Percentiles rank a stretch among this genome's conserved stretches.
These are phyloP conservation scores for Akanthomyces dipterigenus DNA, from an alignment of 2,329 filamentous ascomycete genomes.

Conservation along the genomic window DNA sequence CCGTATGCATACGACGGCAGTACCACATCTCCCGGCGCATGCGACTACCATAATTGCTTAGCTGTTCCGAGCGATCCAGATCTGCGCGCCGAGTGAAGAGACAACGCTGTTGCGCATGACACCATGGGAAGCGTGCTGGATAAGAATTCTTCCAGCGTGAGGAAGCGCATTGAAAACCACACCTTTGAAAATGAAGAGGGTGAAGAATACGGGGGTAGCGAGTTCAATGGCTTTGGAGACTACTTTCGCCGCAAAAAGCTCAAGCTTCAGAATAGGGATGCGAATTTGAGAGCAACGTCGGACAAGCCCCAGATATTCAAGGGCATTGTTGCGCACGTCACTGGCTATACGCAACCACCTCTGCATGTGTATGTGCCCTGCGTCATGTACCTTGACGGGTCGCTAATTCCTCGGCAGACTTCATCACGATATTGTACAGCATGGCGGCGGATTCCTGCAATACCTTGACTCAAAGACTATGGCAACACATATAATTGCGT, in stretches of 20 bases:
- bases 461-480: constrained; percentile 92
- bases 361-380: constrained; percentile 57
- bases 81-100: background rate
- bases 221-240: constrained; percentile 82
- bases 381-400: background rate
- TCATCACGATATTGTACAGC: constrained; percentile 77
- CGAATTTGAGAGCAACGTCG: constrained; percentile 61
- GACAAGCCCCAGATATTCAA: constrained; percentile 83
- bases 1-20: background rate
- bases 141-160: constrained; percentile 55
- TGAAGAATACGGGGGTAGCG: constrained; percentile 83
- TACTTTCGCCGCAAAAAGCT: constrained; percentile 96
- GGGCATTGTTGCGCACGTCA: constrained; percentile 84
- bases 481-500: constrained; percentile 93
- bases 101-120: background rate
- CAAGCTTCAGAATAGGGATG: constrained; percentile 92
- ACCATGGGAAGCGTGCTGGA: constrained; percentile 55
- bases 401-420: constrained; percentile 38
- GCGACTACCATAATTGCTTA: background rate
- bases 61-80: background rate
- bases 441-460: constrained; percentile 93
- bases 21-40: background rate
- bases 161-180: constrained; percentile 58
- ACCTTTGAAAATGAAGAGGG: constrained; percentile 74
- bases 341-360: constrained; percentile 92